A percentile compares a stretch with the other conserved stretches of the same genome.
phyloP scores from a whole-genome alignment of 2,329 filamentous ascomycete species.

The Pseudogymnoascus sp. region DNA sequence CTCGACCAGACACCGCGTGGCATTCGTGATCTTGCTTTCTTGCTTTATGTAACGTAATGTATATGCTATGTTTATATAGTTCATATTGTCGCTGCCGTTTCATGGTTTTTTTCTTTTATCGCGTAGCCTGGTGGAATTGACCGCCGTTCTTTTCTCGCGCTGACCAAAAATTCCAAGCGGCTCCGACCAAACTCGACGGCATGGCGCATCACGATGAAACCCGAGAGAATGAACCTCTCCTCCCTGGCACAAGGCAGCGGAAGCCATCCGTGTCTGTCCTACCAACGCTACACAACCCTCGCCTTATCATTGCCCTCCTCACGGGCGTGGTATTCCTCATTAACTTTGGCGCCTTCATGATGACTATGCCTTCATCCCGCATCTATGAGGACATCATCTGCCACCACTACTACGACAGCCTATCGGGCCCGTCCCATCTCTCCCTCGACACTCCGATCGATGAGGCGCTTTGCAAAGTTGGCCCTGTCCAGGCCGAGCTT shows the following conservation, averaged over 20 bases:
- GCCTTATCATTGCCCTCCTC: conserved; percentile 23
- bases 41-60: background rate
- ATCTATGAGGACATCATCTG: conserved; percentile 34
- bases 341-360: conserved; percentile 24
- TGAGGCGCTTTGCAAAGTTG: conserved; percentile 31
- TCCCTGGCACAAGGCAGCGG: background rate
- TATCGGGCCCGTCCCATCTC: conserved; percentile 18
- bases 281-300: background rate
- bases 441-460: conserved; percentile 24
- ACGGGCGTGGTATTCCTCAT: conserved; percentile 26
- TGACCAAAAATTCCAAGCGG: background rate
- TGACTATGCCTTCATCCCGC: conserved; percentile 28
- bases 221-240: background rate
- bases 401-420: conserved; percentile 29
- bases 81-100: background rate
- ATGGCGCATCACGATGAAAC: background rate
- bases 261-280: background rate
- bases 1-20: background rate
- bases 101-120: background rate
- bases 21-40: background rate
- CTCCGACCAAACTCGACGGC: background rate
- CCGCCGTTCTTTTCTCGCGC: background rate
- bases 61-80: background rate
- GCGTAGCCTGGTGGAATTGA: background rate
- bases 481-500: conserved; percentile 30